These are phyloP conservation scores for Pseudohalonectria lignicola DNA, from an alignment of 2,329 filamentous ascomycete genomes.

Conservation along the genomic window DNA sequence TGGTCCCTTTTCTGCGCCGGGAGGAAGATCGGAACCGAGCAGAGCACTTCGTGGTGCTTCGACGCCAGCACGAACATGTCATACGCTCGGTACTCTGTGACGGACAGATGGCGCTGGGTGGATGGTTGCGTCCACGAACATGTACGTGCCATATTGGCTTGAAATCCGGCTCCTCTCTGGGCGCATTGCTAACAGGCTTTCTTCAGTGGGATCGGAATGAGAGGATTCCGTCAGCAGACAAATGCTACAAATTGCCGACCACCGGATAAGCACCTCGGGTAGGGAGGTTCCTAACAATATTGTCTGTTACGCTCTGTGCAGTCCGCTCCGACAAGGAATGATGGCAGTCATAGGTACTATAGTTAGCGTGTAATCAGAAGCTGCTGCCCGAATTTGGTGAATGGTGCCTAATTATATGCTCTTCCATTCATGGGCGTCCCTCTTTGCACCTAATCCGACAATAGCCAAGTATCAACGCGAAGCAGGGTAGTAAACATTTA, in stretches of 20 bases:
- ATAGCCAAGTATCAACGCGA: too few species aligned
- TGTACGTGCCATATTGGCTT: slow-evolving; percentile 17
- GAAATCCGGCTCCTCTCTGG: neutral
- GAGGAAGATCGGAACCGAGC: slow-evolving; percentile 20
- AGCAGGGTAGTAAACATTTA: too few species aligned
- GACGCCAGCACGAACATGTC: slow-evolving; percentile 27
- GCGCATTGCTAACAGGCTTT: slow-evolving; percentile 4
- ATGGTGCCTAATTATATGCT: too few species aligned
- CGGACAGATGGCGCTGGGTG: slow-evolving; percentile 27
- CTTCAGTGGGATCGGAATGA: slow-evolving; percentile 22
- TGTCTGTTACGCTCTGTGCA: too few species aligned
- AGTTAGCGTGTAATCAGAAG: too few species aligned
- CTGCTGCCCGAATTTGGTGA: too few species aligned
- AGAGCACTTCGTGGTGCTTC: slow-evolving; percentile 23
- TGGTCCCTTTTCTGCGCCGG: slow-evolving; percentile 27
- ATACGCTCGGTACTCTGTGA: slow-evolving; percentile 23
- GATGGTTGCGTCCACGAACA: slow-evolving; percentile 28
- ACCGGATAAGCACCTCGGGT: too few species aligned
- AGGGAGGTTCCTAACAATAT: too few species aligned
- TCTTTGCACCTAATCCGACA: too few species aligned
- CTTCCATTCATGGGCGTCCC: too few species aligned
- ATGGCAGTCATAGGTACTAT: too few species aligned
- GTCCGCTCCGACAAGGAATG: too few species aligned
- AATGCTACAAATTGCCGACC: slow-evolving; percentile 11
- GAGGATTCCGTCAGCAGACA: slow-evolving; percentile 7